Base-by-base conservation (phyloP, 768 basidiomycete species). In the Tricholoma terreum region DNA sequence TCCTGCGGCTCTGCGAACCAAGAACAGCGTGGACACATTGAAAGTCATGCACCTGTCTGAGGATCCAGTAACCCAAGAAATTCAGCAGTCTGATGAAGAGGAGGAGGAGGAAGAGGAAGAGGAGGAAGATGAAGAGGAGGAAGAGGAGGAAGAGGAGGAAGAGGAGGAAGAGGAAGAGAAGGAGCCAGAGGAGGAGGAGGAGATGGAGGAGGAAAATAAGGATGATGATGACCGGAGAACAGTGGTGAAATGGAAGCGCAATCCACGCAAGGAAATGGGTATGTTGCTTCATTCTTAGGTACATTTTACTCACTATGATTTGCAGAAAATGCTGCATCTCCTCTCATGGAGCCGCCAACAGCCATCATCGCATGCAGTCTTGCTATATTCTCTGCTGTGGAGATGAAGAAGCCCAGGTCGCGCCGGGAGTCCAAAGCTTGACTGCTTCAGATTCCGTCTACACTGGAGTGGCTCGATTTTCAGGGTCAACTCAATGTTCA, bases 121-220 rank as follows among this genome's bases (percentile, higher is more conserved):
- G n/a, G 38, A 40, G 5, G 38, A 40, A 19, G 38, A 40, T 15
- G 38, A 40, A 17, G 38, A 40, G 38, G 61, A 34, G 64, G 68
- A 19, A 9, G 38, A 40, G 4, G n/a, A 17, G 9, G 31, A 33
- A 10, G 31, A 33, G 31, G 31, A 33, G 31, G 31, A 5, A 10
- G 31, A 33, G 10, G 31, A 33, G 31, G 31, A 33, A 10, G 31
- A 33, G 31, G 31, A 33, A 10, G n/a, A n/a, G n/a, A 10, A 33
- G 31, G 31, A 33, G 31, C 6, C 7, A 17, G 38, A 40, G 38
- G 38, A 40, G 38, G 38, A 40, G 38, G 38, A 40, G 38, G 10
- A 17, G 38, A 17, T 40, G 38, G 31, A 33, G 31, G 10, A 33
- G 5, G 31, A 33, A 6, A 10, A 33, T 10, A 5, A 33, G 31